Conservation (phyloP, 2,329 filamentous ascomycete genomes). For the Paraphoma chrysanthemicola region DNA sequence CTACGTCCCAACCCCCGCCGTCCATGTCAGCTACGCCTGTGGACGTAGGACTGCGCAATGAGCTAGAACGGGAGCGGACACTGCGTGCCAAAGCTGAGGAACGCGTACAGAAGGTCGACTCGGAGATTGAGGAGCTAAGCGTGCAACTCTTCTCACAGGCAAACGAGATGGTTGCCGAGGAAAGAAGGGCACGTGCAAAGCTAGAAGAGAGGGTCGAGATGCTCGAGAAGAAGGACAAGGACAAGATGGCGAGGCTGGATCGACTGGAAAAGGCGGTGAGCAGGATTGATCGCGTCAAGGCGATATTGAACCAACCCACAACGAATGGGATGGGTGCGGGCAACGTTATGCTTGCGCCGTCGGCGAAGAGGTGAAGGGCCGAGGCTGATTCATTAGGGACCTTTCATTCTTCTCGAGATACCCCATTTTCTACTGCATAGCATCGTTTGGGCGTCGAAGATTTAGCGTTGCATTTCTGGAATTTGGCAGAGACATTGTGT, state of each 20-base stretch:
- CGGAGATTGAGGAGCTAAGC: conserved; percentile 80
- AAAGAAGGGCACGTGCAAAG: conserved; percentile 72
- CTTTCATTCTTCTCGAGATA: neutral
- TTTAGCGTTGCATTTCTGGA: neutral
- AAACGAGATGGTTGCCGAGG: conserved; percentile 84
- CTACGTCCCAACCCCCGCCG: conserved; percentile 44
- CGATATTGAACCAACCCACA: conserved; percentile 56
- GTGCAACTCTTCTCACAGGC: conserved; percentile 80
- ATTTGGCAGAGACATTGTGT: neutral
- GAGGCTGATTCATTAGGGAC: neutral
- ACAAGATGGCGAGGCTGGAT: conserved; percentile 73
- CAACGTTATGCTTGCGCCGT: conserved; percentile 2
- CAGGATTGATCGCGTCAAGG: conserved; percentile 74
- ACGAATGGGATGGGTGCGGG: neutral
- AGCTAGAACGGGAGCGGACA: conserved; percentile 70
- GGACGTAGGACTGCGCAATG: conserved; percentile 64
- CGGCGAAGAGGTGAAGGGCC: conserved; percentile 1
- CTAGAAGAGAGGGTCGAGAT: conserved; percentile 74
- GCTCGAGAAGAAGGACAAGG: conserved; percentile 72
- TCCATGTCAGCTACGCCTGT: conserved; percentile 20
- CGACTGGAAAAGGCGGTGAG: conserved; percentile 73
- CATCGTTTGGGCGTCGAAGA: neutral
- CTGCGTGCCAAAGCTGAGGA: conserved; percentile 74
- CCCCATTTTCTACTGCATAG: neutral
- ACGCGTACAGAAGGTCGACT: conserved; percentile 69